Evolutionary conservation across 1,284 basidiomycete genomes (phyloP), one percentile per base, ranked within the genome.

Genomic region (Takashimella koratensis): DNA sequence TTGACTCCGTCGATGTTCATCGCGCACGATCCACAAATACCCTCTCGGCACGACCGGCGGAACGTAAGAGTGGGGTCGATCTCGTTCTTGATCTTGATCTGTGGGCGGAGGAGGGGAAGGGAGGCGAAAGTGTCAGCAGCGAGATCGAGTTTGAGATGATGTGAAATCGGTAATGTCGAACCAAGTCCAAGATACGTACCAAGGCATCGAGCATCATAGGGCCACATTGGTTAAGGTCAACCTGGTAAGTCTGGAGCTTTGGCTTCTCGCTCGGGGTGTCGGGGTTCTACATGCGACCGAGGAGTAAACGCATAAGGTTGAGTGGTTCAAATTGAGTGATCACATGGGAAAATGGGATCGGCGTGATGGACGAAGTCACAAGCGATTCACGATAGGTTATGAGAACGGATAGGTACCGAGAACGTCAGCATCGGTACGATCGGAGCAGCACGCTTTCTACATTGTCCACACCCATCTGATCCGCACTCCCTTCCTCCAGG

Each of bases 81-180:
- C 77, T 98, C 94, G 77, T 98, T 98, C 84, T 98, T 98, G 76
- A 98, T 97, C 80, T 98, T 98, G 80, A 98, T 96, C 80, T 88
- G 86, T 57, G 23, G 47, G 10, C 4, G 6, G n/a, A 16, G 44
- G 46, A 23, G 16, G 30, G 30, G 16, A 36, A 8, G 30, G 30
- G 30, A 16, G 26, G 22, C 19, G 12, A 44, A 26, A 59, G 51
- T 50, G 24, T 20, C 6, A 21, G 25, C 23, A 3, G 45, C 41
- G n/a, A 46, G 43, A 39, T 2, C 20, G 19, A 43, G 51, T 13
- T 45, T 46, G n/a, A 16, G 23, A 47, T 22, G 3, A n/a, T 8
- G 21, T 3, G 0, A n/a, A n/a, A n/a, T n/a, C n/a, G n/a, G n/a
- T 22, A 44, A 19, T 23, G 19, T 19, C 26, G 16, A 23, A 41